These are phyloP conservation scores for Aspergillus panamensis DNA, from an alignment of 495 filamentous ascomycete genomes.

Conservation along the genomic window DNA sequence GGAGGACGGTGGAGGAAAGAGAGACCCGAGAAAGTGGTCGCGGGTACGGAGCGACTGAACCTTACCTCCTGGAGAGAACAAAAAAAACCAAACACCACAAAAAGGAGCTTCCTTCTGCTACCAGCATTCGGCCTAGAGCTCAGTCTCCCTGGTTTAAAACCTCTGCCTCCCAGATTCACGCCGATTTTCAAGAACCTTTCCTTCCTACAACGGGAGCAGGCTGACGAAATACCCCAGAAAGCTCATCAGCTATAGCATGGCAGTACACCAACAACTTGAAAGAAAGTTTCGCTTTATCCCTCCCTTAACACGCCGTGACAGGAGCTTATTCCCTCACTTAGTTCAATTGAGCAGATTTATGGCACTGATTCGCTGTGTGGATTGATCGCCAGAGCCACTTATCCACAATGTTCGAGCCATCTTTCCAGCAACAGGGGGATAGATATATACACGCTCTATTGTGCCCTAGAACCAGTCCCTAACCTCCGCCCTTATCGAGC, in stretches of 20 bases:
- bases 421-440: not conserved
- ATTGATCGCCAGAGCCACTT: not conserved
- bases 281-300: no score
- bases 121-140: not conserved
- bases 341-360: not conserved
- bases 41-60: conserved; percentile 21
- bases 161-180: not conserved
- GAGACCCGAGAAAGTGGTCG: conserved; percentile 6
- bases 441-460: not conserved
- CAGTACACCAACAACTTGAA: no score
- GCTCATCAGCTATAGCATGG: no score
- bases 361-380: not conserved
- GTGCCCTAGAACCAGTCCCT: not conserved
- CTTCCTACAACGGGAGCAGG: no score
- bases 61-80: not conserved
- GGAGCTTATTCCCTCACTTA: not conserved
- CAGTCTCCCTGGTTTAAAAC: not conserved
- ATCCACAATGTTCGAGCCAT: not conserved
- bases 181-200: no score
- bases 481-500: no score
- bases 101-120: not conserved
- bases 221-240: no score
- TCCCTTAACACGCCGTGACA: not conserved
- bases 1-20: conserved; percentile 30
- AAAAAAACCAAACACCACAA: not conserved